A percentile compares a stretch with the other conserved stretches of the same genome.
These are phyloP conservation scores for Boletus patriciae DNA, from an alignment of 768 basidiomycete genomes.

Conservation along the genomic window DNA sequence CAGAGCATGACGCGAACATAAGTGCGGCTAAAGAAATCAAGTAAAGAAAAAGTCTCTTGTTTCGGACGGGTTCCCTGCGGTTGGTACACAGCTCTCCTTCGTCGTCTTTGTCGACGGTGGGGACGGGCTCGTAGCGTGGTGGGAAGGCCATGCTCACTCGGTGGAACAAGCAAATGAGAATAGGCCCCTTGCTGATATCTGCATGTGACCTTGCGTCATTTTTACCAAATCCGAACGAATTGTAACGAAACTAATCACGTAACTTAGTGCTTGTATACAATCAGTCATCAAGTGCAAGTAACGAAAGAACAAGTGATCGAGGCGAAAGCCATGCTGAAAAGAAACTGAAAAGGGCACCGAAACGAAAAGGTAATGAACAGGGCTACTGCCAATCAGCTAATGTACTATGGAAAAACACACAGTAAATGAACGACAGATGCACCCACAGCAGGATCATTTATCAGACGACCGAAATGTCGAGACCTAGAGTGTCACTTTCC, in stretches of 20 bases:
- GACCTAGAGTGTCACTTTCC: not conserved
- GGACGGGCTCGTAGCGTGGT: constrained; percentile 27
- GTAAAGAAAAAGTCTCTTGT: constrained; percentile 28
- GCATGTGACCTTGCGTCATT: not conserved
- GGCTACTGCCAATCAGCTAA: no score
- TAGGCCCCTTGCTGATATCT: not conserved
- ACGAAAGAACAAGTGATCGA: no score
- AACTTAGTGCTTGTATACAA: no score
- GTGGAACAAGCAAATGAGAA: not conserved
- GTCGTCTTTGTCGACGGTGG: constrained; percentile 18
- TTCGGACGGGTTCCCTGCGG: not conserved
- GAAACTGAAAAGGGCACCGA: no score
- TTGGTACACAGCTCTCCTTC: not conserved
- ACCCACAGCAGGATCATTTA: no score
- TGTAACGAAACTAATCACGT: no score
- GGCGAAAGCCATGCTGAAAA: no score
- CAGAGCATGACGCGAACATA: constrained; percentile 25
- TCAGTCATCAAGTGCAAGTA: no score
- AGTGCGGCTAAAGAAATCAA: constrained; percentile 19
- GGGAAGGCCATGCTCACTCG: constrained; percentile 19
- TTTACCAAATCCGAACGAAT: not conserved
- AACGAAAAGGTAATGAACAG: no score
- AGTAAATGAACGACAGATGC: no score
- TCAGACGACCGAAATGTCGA: no score
- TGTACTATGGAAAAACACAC: no score